Percentiles rank a stretch among this genome's conserved stretches.
These are phyloP conservation scores for Fusarium tjaetaba DNA, from an alignment of 2,329 filamentous ascomycete genomes.

Conservation along the genomic window DNA sequence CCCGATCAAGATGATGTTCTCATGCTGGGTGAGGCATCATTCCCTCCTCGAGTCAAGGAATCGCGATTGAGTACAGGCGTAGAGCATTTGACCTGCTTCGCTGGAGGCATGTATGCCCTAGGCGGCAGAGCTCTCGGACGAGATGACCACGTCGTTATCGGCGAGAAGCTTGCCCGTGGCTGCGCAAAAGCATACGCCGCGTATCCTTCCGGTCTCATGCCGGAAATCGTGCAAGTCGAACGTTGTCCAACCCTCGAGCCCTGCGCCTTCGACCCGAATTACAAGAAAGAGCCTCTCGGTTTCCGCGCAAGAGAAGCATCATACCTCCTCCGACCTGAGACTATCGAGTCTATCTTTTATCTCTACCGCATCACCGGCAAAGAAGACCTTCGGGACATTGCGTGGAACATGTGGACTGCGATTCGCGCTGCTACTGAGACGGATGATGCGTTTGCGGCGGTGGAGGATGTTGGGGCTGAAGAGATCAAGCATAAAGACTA, in stretches of 20 bases:
- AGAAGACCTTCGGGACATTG: conserved; percentile 69
- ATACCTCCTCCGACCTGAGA: conserved; percentile 55
- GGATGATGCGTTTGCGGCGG: conserved; percentile 68
- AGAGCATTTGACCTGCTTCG: conserved; percentile 71
- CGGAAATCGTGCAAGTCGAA: conserved; percentile 65
- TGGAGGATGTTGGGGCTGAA: conserved; percentile 71
- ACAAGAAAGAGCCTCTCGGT: conserved; percentile 12
- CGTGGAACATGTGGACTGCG: conserved; percentile 77
- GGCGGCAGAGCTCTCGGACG: conserved; percentile 64
- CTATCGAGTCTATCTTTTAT: conserved; percentile 83
- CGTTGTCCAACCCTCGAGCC: conserved; percentile 45
- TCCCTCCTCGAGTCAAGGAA: conserved; percentile 44
- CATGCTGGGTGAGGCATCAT: conserved; percentile 59
- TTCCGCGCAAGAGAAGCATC: conserved; percentile 33
- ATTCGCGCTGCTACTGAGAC: conserved; percentile 69
- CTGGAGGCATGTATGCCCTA: conserved; percentile 72
- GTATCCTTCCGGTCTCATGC: conserved; percentile 69
- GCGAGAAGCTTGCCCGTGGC: conserved; percentile 67
- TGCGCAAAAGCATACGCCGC: conserved; percentile 71
- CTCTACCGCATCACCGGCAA: conserved; percentile 81
- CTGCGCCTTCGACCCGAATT: conserved; percentile 35
- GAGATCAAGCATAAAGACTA: conserved; percentile 58
- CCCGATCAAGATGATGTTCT: conserved; percentile 68
- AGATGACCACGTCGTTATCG: conserved; percentile 64
- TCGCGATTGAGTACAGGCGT: conserved; percentile 47